These are phyloP conservation scores for Fragaria ananassa DNA, from an alignment of 306 rosid species.

Conservation along the genomic window DNA sequence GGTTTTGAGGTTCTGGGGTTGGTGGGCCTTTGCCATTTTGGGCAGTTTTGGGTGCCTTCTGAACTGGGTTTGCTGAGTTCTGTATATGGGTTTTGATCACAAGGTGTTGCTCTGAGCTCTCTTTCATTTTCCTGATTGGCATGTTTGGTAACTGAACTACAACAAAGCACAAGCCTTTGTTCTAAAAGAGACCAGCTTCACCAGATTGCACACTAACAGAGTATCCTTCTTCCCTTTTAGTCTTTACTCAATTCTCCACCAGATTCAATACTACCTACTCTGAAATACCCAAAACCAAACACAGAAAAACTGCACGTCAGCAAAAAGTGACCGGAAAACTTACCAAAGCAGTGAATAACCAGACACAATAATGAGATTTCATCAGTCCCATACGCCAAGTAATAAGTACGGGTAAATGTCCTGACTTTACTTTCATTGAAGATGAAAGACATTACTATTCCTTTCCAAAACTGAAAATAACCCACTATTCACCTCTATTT, in stretches of 20 bases:
- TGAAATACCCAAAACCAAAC: conserved; percentile 26
- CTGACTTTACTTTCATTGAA: conserved; percentile 33
- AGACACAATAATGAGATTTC: conserved; percentile 42
- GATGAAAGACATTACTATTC: conserved; percentile 49
- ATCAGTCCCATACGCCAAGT: conserved; percentile 36
- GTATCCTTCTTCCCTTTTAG: conserved; percentile 22
- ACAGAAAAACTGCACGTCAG: conserved; percentile 48
- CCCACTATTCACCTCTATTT: conserved; percentile 35
- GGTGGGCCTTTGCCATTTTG: conserved; percentile 87
- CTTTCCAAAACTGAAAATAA: conserved; percentile 38
- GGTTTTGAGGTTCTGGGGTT: conserved; percentile 39
- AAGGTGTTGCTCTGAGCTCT: conserved; percentile 89
- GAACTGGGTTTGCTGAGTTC: conserved; percentile 55
- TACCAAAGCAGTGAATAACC: conserved; percentile 28
- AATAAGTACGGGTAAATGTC: conserved; percentile 26
- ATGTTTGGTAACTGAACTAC: conserved; percentile 33
- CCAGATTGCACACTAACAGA: conserved; percentile 27
- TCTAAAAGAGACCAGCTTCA: conserved; percentile 32
- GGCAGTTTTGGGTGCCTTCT: conserved; percentile 60
- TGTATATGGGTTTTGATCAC: conserved; percentile 84
- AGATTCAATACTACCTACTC: conserved; percentile 36
- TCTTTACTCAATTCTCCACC: conserved; percentile 36
- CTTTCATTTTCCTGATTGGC: conserved; percentile 96
- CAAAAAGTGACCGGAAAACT: conserved; percentile 14
- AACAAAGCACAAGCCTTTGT: conserved; percentile 15